Base-by-base conservation (phyloP, 2,329 filamentous ascomycete genomes). In the Colletotrichum melonis region DNA sequence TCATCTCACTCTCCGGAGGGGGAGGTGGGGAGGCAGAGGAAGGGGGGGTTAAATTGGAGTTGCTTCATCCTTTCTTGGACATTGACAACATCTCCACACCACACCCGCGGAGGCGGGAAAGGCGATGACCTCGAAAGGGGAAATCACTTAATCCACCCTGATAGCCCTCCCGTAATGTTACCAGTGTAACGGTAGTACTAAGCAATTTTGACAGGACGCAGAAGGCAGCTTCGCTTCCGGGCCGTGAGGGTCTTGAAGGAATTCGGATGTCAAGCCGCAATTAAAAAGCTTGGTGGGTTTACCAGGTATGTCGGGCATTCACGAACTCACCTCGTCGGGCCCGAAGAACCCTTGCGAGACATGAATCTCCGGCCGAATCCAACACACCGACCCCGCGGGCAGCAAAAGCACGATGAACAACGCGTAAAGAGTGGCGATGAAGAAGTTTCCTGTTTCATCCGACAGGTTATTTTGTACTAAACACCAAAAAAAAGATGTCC, bases 131-230 rank as follows among this genome's bases (percentile, higher is more conserved):
- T 38, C 35, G 42, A 46, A 35, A 35, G 16, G 11, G 5, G 16
- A 65, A 28, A 52, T n/a, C 22, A 28, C 55, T 30, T 11, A 56
- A 46, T 22, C 60, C 46, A 22, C 63, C 32, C 52, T 14, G 24
- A 24, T 56, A 28, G 32, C 24, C 60, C 55, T n/a, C 42, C 70
- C 54, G 59, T 52, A 69, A 59, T 52, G 54, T 69, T 46, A 28
- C 59, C 66, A 60, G 26, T 32, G 55, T 38, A 60, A 73, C 26
- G 67, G 67, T 73, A 65, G 59, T 67, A 70, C 56, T 62, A 64
- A 60, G 60, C 62, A 73, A 71, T 71, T 30, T 73, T 71, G 67
- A 63, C 62, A 62, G 28, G 60, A 55, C 49, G 22, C 54, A 35
- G 19, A 12, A 24, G 46, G 60, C 32, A 59, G 42, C 42, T 35